These are phyloP conservation scores for Pythium sp. DNA, from an alignment of 352 stramenopile genomes.

Conservation along the genomic window DNA sequence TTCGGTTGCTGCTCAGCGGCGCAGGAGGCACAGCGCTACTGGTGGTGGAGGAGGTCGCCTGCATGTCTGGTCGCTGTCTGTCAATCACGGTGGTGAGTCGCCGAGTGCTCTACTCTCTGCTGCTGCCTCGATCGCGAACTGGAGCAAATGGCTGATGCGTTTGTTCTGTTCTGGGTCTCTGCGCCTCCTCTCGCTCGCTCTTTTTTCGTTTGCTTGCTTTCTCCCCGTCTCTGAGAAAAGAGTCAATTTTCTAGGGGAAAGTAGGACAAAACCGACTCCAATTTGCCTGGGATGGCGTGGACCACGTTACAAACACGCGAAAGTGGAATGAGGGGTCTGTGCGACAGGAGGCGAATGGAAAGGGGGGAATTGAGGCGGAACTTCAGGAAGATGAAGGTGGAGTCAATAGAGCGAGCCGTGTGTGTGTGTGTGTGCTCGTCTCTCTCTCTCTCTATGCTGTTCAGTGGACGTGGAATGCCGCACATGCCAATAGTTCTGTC, in stretches of 20 bases:
- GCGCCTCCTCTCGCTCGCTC: constrained; percentile 10
- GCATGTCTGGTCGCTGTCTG: not conserved
- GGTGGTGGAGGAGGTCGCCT: not conserved
- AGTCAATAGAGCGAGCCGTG: not conserved
- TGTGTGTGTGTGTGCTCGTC: not conserved
- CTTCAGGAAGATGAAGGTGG: not conserved
- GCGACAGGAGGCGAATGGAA: not conserved
- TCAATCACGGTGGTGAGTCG: no score
- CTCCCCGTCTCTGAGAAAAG: constrained; percentile 3
- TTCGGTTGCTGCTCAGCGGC: constrained; percentile 8
- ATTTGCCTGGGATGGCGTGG: not conserved
- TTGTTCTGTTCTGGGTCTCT: not conserved
- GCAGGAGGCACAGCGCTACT: not conserved
- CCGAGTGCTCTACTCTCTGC: not conserved
- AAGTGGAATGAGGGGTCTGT: not conserved
- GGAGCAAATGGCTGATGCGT: not conserved
- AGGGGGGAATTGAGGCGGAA: constrained; percentile 1
- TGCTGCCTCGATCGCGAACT: constrained; percentile 7
- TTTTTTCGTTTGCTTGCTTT: constrained; percentile 7
- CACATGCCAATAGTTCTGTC: not conserved
- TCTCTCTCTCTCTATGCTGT: not conserved
- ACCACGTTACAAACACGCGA: not conserved
- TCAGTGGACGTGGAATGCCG: not conserved
- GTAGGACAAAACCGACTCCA: constrained; percentile 4
- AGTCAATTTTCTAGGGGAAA: not conserved